A percentile compares a stretch with the other conserved stretches of the same genome.
Evolutionary conservation across 2,329 filamentous ascomycete species (phyloP).

Genomic region (Verticillium albo-atrum): DNA sequence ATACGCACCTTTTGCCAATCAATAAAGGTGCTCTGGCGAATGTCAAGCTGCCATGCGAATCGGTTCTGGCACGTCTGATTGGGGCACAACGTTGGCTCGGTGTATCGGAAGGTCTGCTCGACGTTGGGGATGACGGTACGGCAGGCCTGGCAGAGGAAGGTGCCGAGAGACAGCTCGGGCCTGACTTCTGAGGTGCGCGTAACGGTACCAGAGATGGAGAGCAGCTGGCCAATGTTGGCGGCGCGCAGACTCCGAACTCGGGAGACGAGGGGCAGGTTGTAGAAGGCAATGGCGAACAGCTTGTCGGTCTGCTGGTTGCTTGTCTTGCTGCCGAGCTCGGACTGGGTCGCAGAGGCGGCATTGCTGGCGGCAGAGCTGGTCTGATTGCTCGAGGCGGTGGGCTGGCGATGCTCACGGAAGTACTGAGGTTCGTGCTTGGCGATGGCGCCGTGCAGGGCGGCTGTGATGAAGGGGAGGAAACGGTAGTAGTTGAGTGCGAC

Average conservation of each 20-base stretch:
- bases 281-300: conserved; percentile 88
- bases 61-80: conserved; percentile 85
- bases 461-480: conserved; percentile 85
- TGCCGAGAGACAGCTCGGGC: conserved; percentile 86
- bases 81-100: conserved; percentile 92
- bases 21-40: conserved; percentile 93
- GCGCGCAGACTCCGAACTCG: conserved; percentile 83
- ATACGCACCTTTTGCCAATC: conserved; percentile 99
- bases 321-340: conserved; percentile 68
- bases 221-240: conserved; percentile 82
- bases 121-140: conserved; percentile 81
- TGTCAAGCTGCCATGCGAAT: conserved; percentile 92
- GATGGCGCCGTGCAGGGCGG: conserved; percentile 87
- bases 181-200: conserved; percentile 96
- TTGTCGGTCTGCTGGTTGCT: conserved; percentile 95
- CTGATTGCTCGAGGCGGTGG: conserved; percentile 68
- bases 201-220: conserved; percentile 95
- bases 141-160: conserved; percentile 88
- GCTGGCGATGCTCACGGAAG: conserved; percentile 87
- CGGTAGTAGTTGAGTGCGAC: conserved; percentile 92
- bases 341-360: conserved; percentile 56
- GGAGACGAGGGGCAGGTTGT: conserved; percentile 85
- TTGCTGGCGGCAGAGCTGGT: conserved; percentile 65
- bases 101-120: conserved; percentile 96
- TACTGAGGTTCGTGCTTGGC: conserved; percentile 92